A percentile compares a stretch with the other conserved stretches of the same genome.
Evolutionary conservation across 768 basidiomycete species (phyloP).

Genomic region (Tylopilus sp.): DNA sequence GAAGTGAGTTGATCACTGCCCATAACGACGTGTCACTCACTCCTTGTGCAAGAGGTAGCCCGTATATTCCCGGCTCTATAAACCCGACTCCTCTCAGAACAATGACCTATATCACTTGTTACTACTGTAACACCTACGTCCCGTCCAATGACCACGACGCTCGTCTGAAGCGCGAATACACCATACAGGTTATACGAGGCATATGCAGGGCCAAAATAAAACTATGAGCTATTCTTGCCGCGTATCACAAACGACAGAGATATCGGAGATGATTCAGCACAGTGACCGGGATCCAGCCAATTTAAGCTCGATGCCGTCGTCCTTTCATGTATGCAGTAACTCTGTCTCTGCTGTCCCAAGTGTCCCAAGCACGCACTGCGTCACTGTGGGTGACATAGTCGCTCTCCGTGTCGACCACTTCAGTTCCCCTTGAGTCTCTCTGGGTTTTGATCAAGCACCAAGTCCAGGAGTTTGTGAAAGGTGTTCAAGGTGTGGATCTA

Average conservation of each 20-base stretch:
- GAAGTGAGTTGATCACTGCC: neutral
- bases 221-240: neutral
- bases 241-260: neutral
- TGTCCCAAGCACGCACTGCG: constrained; percentile 3
- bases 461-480: constrained; percentile 17
- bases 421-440: constrained; percentile 22
- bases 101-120: constrained; percentile 13
- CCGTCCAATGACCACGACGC: constrained; percentile 3
- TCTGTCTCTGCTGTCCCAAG: no score
- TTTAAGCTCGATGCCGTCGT: constrained; percentile 15
- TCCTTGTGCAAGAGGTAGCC: no score
- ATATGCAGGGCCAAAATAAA: constrained; percentile 2
- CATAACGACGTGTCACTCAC: no score
- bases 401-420: constrained; percentile 23
- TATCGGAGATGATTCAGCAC: neutral
- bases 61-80: no score
- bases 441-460: constrained; percentile 22
- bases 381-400: constrained; percentile 24
- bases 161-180: constrained; percentile 3
- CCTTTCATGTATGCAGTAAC: no score
- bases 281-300: neutral
- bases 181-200: constrained; percentile 10
- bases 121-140: constrained; percentile 11
- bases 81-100: no score
- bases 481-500: constrained; percentile 10